phyloP scores from a whole-genome alignment of 805 yeast genomes.

The Cyberlindnera xishuangbannaensis region DNA sequence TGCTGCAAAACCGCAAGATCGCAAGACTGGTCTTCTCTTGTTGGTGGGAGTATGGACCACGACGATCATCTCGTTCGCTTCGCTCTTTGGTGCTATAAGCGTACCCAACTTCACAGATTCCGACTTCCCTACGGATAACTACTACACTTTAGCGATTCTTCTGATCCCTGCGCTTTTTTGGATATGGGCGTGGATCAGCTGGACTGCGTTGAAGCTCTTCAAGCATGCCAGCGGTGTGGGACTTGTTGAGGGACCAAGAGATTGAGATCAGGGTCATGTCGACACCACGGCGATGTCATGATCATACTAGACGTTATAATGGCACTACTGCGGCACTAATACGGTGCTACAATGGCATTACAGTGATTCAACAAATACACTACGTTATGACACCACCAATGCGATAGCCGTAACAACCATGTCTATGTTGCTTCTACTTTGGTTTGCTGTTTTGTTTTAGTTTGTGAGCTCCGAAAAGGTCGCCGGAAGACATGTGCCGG shows the following conservation, averaged over 20 bases:
- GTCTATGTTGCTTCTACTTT: too few species aligned
- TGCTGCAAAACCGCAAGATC: slow-evolving; percentile 3
- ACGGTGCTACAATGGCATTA: too few species aligned
- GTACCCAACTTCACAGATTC: slow-evolving; percentile 7
- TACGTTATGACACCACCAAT: too few species aligned
- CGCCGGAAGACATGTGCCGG: too few species aligned
- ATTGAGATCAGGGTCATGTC: neutral
- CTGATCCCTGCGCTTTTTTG: slow-evolving; percentile 37
- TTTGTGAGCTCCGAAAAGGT: too few species aligned
- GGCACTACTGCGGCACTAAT: too few species aligned
- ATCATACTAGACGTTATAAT: too few species aligned
- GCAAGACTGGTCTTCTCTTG: slow-evolving; percentile 10
- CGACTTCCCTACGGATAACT: slow-evolving; percentile 16
- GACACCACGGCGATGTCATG: too few species aligned
- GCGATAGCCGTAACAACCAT: too few species aligned
- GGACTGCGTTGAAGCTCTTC: slow-evolving; percentile 79
- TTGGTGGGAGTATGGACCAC: slow-evolving; percentile 10
- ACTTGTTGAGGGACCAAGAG: neutral
- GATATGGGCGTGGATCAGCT: slow-evolving; percentile 69
- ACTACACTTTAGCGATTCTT: slow-evolving; percentile 30
- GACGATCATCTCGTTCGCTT: slow-evolving; percentile 7
- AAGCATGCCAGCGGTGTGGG: slow-evolving; percentile 68
- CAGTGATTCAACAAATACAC: too few species aligned
- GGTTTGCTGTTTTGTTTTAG: too few species aligned
- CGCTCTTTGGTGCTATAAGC: slow-evolving; percentile 8